phyloP scores from a whole-genome alignment of 1,284 basidiomycete species.

The Limonomyces culmigenus region DNA sequence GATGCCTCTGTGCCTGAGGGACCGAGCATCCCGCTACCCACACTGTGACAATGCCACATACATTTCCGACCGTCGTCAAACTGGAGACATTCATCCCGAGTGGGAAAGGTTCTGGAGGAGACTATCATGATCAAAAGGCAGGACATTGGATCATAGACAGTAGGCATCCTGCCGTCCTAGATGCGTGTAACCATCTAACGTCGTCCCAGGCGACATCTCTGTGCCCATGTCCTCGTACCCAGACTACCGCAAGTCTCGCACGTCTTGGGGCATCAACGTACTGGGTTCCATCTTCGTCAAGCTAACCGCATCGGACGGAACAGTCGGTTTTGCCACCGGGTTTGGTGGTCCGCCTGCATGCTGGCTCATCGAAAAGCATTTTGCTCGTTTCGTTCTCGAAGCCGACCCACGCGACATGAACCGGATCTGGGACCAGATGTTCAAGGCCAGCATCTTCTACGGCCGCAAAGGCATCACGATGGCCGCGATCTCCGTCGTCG shows the following conservation, averaged over 20 bases:
- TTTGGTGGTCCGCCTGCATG: slow-evolving; percentile 35
- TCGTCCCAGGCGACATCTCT: slow-evolving; percentile 15
- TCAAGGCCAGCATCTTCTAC: slow-evolving; percentile 28
- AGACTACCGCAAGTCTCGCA: slow-evolving; percentile 25
- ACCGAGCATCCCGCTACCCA: too few species aligned
- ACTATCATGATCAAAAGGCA: slow-evolving; percentile 25
- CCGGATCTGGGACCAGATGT: slow-evolving; percentile 26
- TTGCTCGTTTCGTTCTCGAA: slow-evolving; percentile 31
- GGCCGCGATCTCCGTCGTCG: slow-evolving; percentile 20
- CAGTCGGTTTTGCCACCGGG: slow-evolving; percentile 27
- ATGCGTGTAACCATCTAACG: neutral
- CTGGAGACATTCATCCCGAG: slow-evolving; percentile 11
- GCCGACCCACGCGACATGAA: slow-evolving; percentile 29
- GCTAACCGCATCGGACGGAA: slow-evolving; percentile 28
- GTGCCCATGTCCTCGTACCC: slow-evolving; percentile 27
- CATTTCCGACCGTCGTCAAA: slow-evolving; percentile 11
- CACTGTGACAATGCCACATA: neutral
- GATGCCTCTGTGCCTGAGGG: too few species aligned
- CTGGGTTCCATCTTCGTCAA: slow-evolving; percentile 30
- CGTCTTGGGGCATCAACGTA: slow-evolving; percentile 24
- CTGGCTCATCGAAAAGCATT: slow-evolving; percentile 35
- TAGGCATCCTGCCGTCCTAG: slow-evolving; percentile 4
- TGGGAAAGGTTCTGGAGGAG: slow-evolving; percentile 21
- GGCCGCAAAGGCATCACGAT: slow-evolving; percentile 31
- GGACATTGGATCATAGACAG: slow-evolving; percentile 14